Conservation (phyloP, 257 asterid genomes). For the Nicotiana attenuata region DNA sequence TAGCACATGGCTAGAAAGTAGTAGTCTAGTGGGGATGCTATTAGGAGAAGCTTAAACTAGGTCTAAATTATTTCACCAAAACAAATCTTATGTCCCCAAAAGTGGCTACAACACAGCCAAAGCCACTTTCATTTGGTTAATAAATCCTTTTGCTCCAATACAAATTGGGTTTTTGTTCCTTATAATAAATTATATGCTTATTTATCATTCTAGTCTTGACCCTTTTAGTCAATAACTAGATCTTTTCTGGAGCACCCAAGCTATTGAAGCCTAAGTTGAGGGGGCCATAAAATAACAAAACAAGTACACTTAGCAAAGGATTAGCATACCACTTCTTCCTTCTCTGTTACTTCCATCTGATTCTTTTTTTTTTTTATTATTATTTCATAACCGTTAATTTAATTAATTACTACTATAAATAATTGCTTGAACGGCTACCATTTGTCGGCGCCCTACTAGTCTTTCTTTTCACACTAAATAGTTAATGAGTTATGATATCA, state of each 20-base stretch:
- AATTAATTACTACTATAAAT: background rate
- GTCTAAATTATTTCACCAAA: slow-evolving; percentile 12
- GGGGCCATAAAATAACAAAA: background rate
- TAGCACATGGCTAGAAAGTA: slow-evolving; percentile 10
- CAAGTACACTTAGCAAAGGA: background rate
- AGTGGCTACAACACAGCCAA: slow-evolving; percentile 31
- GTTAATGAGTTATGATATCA: background rate
- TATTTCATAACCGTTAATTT: background rate
- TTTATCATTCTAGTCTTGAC: slow-evolving; percentile 4
- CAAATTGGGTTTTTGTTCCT: slow-evolving; percentile 3
- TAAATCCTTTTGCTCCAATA: slow-evolving; percentile 15
- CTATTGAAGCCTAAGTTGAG: background rate
- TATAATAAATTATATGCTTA: background rate
- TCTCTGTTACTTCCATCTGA: background rate
- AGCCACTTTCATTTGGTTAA: slow-evolving; percentile 32
- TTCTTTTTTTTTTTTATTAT: no score
- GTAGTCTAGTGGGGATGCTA: slow-evolving; percentile 7
- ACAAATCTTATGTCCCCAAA: slow-evolving; percentile 27
- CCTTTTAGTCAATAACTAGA: background rate
- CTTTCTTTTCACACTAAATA: background rate
- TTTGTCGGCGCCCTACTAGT: background rate
- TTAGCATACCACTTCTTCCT: background rate
- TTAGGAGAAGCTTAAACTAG: slow-evolving; percentile 10
- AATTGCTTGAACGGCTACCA: background rate
- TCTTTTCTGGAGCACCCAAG: background rate